Evolutionary conservation across 768 basidiomycete genomes (phyloP).

Genomic region (Termitomyces sp.): DNA sequence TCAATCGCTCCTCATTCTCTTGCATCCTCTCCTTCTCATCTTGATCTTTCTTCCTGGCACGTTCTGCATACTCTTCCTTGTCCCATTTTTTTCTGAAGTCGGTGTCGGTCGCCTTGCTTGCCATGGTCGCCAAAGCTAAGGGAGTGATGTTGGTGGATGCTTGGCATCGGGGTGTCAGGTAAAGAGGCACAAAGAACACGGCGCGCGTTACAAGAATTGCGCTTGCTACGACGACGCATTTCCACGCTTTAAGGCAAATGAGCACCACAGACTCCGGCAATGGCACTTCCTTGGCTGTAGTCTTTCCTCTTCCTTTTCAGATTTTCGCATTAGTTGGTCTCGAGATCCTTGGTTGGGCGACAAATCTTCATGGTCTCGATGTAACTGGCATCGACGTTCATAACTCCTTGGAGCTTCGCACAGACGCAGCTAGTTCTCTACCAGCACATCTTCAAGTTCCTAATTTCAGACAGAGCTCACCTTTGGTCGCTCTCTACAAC

Average conservation of each 20-base stretch:
- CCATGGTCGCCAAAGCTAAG: conserved; percentile 23
- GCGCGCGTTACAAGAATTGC: conserved; percentile 2
- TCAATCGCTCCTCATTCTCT: conserved; percentile 78
- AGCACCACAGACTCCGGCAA: conserved; percentile 16
- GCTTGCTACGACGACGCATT: not conserved
- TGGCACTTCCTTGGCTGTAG: conserved; percentile 44
- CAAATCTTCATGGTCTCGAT: conserved; percentile 84
- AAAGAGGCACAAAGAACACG: conserved; percentile 9
- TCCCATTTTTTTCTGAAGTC: conserved; percentile 92
- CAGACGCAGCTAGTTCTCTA: conserved; percentile 23
- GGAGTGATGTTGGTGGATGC: not conserved
- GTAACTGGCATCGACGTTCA: conserved; percentile 68
- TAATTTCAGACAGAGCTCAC: conserved; percentile 25
- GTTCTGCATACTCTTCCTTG: conserved; percentile 85
- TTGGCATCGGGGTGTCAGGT: not conserved
- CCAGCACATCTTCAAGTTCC: conserved; percentile 20
- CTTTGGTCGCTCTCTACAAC: conserved; percentile 41
- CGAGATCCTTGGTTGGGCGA: conserved; percentile 87
- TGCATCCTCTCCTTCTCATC: conserved; percentile 81
- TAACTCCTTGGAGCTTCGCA: conserved; percentile 60
- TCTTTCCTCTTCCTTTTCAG: conserved; percentile 89
- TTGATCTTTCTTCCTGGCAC: conserved; percentile 73
- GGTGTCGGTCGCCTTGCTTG: conserved; percentile 52
- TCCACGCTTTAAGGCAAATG: conserved; percentile 13
- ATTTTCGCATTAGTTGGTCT: conserved; percentile 74